Evolutionary conservation across 202 grass and related monocot genomes (phyloP).

Genomic region (Musa balbisiana): DNA sequence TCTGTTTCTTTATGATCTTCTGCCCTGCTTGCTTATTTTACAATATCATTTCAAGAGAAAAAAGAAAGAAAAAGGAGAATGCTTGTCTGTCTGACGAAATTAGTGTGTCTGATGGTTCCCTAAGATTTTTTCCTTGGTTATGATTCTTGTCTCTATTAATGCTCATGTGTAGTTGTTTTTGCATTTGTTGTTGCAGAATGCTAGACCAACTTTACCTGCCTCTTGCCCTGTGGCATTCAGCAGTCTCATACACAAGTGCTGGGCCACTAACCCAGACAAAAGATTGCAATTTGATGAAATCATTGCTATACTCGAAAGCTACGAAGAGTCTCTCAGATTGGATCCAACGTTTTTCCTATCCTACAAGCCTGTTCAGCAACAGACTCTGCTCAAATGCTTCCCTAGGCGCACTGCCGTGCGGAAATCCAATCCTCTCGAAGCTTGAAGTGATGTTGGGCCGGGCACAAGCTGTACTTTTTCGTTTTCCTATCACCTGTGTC

Average conservation of each 20-base stretch:
- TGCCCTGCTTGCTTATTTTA: too few species aligned
- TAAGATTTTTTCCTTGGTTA: neutral
- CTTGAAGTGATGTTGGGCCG: neutral
- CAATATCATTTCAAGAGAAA: too few species aligned
- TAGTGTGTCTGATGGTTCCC: too few species aligned
- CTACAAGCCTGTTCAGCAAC: conserved; percentile 42
- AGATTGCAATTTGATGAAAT: conserved; percentile 85
- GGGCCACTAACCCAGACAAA: conserved; percentile 64
- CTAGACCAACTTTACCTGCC: conserved; percentile 63
- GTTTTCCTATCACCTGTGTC: neutral
- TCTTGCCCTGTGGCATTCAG: conserved; percentile 81
- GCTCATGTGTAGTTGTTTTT: conserved; percentile 1
- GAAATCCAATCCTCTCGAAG: conserved; percentile 28
- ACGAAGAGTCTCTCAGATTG: conserved; percentile 48
- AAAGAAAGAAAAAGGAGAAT: too few species aligned
- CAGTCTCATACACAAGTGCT: conserved; percentile 69
- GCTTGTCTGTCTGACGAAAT: too few species aligned
- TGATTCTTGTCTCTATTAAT: neutral
- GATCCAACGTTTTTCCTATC: conserved; percentile 63
- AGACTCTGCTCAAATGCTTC: conserved; percentile 62
- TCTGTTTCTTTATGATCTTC: too few species aligned
- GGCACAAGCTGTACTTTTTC: neutral
- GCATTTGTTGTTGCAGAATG: conserved; percentile 44
- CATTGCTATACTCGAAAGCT: conserved; percentile 51
- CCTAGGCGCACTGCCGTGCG: conserved; percentile 39